Base-by-base conservation (phyloP, 192 early-diverging fungal genomes). In the Oehlia diaphana region DNA sequence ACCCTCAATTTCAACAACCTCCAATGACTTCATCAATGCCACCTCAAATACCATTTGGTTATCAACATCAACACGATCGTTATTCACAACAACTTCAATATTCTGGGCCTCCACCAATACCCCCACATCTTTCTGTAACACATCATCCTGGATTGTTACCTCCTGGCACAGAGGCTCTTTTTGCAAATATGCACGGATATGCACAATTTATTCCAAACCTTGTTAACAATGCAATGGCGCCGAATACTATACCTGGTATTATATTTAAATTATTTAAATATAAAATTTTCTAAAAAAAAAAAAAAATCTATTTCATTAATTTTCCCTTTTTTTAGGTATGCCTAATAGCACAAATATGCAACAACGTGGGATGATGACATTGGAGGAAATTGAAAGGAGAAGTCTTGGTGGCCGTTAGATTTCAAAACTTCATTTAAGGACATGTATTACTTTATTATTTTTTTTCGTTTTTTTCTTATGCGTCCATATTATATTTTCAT, bases 171-270 rank as follows among this genome's bases (percentile, higher is more conserved):
- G 77, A 78, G 50, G 77, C 77, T 64, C 50, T 78, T 53, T 78
- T 78, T 31, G 77, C 77, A 58, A 78, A 78, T 39, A 78, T 78
- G 77, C 77, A 78, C 23, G 77, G 77, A 35, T 78, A 78, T 58
- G 67, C 77, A 31, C 77, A 78, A 8, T 78, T 78, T 63, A 78
- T 78, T 37, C 77, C 77, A 4, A 78, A 78, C 39, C 23, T 78
- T 39, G 77, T 78, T 19, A 78, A 78, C 31, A 78, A 69, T 69
- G 64, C 77, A 69, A 69, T 78, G n/a, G 39, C 42, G 21, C 77
- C 77, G 19, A 68, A 78, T 58, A 65, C 23, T 44, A 42, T 77
- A 77, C 39, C 77, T 31, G 77, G 77, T 78, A 69, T 19, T 16
- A 23, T 31, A 42, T 28, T 63, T 10, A 49, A 23, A 23, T 50